Evolutionary conservation across 208 protist genomes (phyloP), one percentile per base, ranked within the genome.

Genomic region (Angomonas deanei): DNA sequence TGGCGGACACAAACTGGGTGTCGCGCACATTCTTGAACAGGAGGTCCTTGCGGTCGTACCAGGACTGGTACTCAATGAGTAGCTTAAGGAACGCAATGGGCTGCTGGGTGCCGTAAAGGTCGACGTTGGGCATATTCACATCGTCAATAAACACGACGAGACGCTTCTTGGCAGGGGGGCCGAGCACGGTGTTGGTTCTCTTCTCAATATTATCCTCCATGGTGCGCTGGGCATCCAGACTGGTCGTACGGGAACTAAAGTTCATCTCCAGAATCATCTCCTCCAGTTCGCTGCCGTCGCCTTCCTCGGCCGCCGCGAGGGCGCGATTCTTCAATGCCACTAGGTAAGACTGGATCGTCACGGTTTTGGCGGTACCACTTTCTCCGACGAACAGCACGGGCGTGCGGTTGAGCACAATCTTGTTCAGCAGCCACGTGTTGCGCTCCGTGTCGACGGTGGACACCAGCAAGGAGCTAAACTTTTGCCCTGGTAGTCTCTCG

Each of bases 51-150:
- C 98, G 87, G 54, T 99, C 98, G 77, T 99, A 99, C 79, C 99
- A 92, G 21, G 94, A 97, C 36, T 90, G 80, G 42, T 91, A 70
- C 68, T 99, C 98, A 23, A 99, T 90, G 1, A 99, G 83, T 55
- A 99, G 84, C 80, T 99, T 99, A 24, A 99, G 71, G 42, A 99
- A 96, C 19, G 98, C 97, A 65, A 99, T 98, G 21, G 98, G 98
- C 82, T 99, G 98, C 87, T 99, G 97, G 31, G 98, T 99, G 21
- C 97, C 98, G 76, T 99, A 99, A 1, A 86, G 85, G 79, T 99
- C 98, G 53, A 99, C 94, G 48, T 88, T 86, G 5, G 98, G 98
- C 97, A 99, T 99, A 80, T 99, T 99, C 57, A 99, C 76, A 79
- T 99, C 98, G 75, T 99, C 98, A 26, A 99, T 82, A 82, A 99